Evolutionary conservation across 176 grass and related monocot genomes (phyloP).

Genomic region (Avena sativa): DNA sequence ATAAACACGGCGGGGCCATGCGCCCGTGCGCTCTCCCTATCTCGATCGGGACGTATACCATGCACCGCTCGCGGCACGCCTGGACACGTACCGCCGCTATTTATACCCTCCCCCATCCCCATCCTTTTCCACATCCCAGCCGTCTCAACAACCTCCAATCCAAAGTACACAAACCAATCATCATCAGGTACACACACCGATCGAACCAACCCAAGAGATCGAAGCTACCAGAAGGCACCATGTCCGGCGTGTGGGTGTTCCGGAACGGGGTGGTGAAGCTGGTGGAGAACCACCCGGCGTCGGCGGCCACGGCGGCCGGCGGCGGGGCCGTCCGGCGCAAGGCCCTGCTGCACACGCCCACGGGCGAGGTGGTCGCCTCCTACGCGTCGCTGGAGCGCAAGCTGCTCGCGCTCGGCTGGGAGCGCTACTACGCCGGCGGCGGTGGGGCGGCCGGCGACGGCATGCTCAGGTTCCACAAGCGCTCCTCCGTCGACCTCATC

Average conservation of each 20-base stretch:
- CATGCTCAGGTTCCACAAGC: conserved; percentile 86
- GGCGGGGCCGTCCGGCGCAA: conserved; percentile 54
- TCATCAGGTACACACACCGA: not conserved
- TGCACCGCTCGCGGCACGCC: not conserved
- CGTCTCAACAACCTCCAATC: conserved; percentile 10
- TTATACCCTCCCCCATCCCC: conserved; percentile 21
- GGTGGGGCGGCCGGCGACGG: conserved; percentile 20
- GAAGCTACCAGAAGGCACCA: conserved; percentile 2
- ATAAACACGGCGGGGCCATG: conserved; percentile 13
- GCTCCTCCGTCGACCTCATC: conserved; percentile 84
- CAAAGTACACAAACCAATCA: not conserved
- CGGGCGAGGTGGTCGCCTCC: conserved; percentile 68
- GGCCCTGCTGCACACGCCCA: conserved; percentile 65
- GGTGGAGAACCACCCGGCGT: conserved; percentile 67
- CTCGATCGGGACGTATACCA: not conserved
- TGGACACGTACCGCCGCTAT: not conserved
- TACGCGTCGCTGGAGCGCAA: conserved; percentile 82
- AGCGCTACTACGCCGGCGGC: conserved; percentile 64
- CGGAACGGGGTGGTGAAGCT: conserved; percentile 80
- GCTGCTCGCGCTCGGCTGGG: conserved; percentile 78
- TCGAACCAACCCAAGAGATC: not conserved
- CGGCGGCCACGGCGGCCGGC: conserved; percentile 23
- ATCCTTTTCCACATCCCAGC: conserved; percentile 24
- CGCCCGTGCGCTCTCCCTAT: not conserved
- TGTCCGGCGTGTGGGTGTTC: conserved; percentile 98